Conservation (phyloP, 2,329 filamentous ascomycete genomes). For the Stenocarpella maydis region DNA sequence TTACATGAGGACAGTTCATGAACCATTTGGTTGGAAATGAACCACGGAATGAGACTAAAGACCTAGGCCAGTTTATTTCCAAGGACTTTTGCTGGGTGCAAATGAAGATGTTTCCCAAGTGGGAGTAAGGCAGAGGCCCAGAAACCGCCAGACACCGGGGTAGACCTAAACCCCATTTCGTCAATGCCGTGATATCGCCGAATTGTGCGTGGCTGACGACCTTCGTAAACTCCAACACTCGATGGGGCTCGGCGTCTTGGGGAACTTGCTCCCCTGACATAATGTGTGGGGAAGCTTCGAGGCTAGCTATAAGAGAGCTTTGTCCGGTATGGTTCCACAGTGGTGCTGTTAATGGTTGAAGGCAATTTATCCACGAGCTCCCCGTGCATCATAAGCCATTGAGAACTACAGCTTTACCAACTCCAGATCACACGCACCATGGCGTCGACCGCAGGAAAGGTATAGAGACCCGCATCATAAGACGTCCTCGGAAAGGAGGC, state of each 20-base stretch:
- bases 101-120: background rate
- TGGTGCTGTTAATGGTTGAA: background rate
- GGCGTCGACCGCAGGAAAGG: constrained; percentile 35
- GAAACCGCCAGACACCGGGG: background rate
- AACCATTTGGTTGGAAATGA: background rate
- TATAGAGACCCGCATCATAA: background rate
- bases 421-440: constrained; percentile 4
- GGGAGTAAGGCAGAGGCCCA: background rate
- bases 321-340: background rate
- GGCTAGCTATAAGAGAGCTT: constrained; percentile 12
- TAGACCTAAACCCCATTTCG: background rate
- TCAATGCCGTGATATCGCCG: constrained; percentile 31
- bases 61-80: background rate
- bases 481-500: background rate
- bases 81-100: background rate
- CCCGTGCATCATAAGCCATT: background rate
- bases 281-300: background rate
- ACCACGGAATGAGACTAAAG: background rate
- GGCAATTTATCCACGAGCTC: background rate
- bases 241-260: constrained; percentile 14
- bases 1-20: background rate
- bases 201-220: constrained; percentile 15
- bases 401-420: background rate
- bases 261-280: background rate
- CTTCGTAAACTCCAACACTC: background rate